Conservation (phyloP, 2,329 filamentous ascomycete genomes). For the Aspergillus quadrilineatus region DNA sequence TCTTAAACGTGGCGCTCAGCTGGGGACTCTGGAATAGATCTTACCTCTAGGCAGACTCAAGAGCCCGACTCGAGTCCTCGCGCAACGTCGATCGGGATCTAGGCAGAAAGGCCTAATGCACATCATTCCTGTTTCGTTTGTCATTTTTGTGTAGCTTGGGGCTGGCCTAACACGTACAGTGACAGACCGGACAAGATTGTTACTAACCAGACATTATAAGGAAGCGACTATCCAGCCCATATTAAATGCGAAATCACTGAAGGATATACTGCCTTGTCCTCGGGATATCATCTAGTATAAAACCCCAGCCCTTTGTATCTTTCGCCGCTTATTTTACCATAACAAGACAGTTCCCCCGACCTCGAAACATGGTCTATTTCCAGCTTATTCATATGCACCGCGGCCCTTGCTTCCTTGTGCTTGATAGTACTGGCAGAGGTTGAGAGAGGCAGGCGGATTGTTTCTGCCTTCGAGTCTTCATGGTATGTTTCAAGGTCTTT, state of each 20-base stretch:
- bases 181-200: too few relatives aligned
- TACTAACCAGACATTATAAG: too few relatives aligned
- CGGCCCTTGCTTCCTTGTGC: too few relatives aligned
- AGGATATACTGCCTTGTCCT: too few relatives aligned
- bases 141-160: neutral
- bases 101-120: neutral
- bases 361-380: too few relatives aligned
- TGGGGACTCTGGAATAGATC: neutral
- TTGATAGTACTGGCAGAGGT: neutral
- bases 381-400: too few relatives aligned
- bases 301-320: neutral
- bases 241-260: too few relatives aligned
- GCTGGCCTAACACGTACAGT: neutral
- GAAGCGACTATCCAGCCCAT: too few relatives aligned
- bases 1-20: neutral
- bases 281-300: neutral
- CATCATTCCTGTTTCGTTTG: neutral
- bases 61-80: neutral
- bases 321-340: neutral
- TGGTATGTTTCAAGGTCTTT: neutral
- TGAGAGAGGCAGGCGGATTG: neutral
- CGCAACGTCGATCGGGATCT: neutral
- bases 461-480: neutral
- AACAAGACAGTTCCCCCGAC: neutral
- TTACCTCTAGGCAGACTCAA: neutral